A percentile compares a stretch with the other conserved stretches of the same genome.
Evolutionary conservation across 1,284 basidiomycete species (phyloP).

Genomic region (Ustilago cynodontis): DNA sequence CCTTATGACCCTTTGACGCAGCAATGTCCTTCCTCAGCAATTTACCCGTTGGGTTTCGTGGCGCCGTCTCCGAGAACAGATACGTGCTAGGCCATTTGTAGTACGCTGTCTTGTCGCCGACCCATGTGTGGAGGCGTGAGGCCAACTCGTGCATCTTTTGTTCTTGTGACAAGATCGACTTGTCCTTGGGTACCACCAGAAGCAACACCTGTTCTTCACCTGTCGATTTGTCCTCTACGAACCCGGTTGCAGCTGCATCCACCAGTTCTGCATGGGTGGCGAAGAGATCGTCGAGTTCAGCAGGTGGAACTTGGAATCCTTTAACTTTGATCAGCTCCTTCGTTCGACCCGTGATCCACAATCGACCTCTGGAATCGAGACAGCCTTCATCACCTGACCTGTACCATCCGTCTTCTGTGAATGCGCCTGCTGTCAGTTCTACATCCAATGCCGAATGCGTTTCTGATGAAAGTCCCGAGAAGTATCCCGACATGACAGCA

Average conservation of each 20-base stretch:
- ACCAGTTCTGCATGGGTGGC: slow-evolving; percentile 43
- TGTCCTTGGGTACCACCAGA: slow-evolving; percentile 48
- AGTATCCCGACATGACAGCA: slow-evolving; percentile 59
- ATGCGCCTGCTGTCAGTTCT: slow-evolving; percentile 33
- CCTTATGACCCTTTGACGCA: slow-evolving; percentile 15
- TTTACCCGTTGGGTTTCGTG: slow-evolving; percentile 48
- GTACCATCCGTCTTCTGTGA: slow-evolving; percentile 59
- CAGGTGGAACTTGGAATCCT: slow-evolving; percentile 61
- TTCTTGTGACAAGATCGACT: slow-evolving; percentile 18
- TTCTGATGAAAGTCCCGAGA: slow-evolving; percentile 54
- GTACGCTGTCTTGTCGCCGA: slow-evolving; percentile 46
- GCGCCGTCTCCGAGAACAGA: slow-evolving; percentile 33
- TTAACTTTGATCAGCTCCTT: slow-evolving; percentile 61
- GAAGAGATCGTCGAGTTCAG: slow-evolving; percentile 56
- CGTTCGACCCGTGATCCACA: slow-evolving; percentile 61
- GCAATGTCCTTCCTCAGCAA: slow-evolving; percentile 51
- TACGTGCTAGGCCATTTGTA: slow-evolving; percentile 56
- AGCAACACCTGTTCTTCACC: slow-evolving; percentile 44
- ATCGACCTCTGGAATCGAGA: slow-evolving; percentile 48
- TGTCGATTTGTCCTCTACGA: slow-evolving; percentile 29
- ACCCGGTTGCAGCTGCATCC: slow-evolving; percentile 47
- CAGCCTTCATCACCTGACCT: slow-evolving; percentile 58
- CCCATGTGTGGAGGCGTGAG: slow-evolving; percentile 37
- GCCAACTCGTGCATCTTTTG: slow-evolving; percentile 34
- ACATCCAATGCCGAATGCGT: slow-evolving; percentile 46